Evolutionary conservation across 73 alveolate species (phyloP).

Genomic region (Paramecium pentaurelia): DNA sequence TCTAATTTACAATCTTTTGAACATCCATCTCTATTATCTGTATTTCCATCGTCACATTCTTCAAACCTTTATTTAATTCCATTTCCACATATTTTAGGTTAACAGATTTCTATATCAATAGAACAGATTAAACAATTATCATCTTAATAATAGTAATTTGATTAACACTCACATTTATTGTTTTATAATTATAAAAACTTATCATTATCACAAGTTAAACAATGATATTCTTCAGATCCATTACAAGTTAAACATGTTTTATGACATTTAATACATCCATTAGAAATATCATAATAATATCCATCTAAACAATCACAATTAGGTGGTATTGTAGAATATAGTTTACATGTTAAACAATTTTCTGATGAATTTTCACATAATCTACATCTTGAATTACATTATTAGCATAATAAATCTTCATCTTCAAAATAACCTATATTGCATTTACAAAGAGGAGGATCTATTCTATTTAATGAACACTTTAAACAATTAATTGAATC

Average conservation of each 20-base stretch:
- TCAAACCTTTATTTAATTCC: neutral
- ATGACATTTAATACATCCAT: neutral
- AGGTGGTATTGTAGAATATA: neutral
- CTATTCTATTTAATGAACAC: neutral
- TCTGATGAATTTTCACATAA: neutral
- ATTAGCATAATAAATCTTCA: neutral
- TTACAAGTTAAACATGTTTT: neutral
- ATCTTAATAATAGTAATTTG: neutral
- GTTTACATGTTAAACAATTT: neutral
- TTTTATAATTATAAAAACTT: neutral
- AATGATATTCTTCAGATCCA: neutral
- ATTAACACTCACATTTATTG: neutral
- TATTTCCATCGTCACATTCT: slow-evolving; percentile 78
- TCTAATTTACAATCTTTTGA: slow-evolving; percentile 58
- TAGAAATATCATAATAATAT: neutral
- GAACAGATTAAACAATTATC: slow-evolving; percentile 59
- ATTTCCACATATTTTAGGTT: slow-evolving; percentile 64
- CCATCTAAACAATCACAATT: slow-evolving; percentile 9
- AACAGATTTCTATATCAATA: slow-evolving; percentile 58
- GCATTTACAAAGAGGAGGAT: slow-evolving; percentile 21
- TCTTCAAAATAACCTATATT: neutral
- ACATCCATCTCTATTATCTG: slow-evolving; percentile 70
- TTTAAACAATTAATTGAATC: neutral
- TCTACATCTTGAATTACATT: neutral
- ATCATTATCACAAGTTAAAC: neutral